These are phyloP conservation scores for Pythium apleroticum DNA, from an alignment of 352 stramenopile genomes.

Conservation along the genomic window DNA sequence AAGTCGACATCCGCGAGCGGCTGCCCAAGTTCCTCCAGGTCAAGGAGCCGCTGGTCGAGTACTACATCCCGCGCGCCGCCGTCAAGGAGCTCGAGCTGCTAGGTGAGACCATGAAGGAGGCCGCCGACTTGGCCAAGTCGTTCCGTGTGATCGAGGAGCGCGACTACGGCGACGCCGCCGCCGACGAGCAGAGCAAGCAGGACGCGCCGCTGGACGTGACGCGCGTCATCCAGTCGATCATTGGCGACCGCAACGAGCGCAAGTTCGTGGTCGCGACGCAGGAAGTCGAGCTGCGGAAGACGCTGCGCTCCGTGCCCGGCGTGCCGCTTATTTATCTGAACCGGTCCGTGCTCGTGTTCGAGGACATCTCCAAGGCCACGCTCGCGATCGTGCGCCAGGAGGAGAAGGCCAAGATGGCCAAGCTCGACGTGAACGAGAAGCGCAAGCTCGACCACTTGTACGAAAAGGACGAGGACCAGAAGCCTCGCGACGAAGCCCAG, in stretches of 20 bases:
- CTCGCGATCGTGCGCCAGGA: constrained; percentile 79
- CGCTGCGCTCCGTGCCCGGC: constrained; percentile 59
- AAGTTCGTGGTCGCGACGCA: constrained; percentile 87
- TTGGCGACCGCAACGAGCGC: constrained; percentile 73
- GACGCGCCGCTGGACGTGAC: constrained; percentile 46
- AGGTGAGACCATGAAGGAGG: constrained; percentile 53
- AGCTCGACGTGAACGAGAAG: constrained; percentile 75
- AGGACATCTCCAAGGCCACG: constrained; percentile 78
- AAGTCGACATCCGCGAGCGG: constrained; percentile 76
- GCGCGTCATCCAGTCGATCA: constrained; percentile 48
- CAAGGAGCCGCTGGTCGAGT: constrained; percentile 68
- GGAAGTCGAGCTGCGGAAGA: constrained; percentile 80
- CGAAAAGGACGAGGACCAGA: constrained; percentile 10
- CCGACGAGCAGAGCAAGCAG: constrained; percentile 11
- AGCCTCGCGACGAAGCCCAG: constrained; percentile 16
- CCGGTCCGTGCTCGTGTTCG: constrained; percentile 85
- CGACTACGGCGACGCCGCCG: constrained; percentile 26
- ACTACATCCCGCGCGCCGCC: constrained; percentile 66
- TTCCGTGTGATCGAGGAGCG: constrained; percentile 62
- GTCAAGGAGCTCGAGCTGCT: constrained; percentile 77
- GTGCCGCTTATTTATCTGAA: constrained; percentile 88
- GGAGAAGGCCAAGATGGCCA: constrained; percentile 67
- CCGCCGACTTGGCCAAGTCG: constrained; percentile 64
- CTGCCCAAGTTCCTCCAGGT: constrained; percentile 84
- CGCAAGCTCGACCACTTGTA: constrained; percentile 63